Evolutionary conservation across 202 grass and related monocot species (phyloP).

Genomic region (Hordeum pubiflorum): DNA sequence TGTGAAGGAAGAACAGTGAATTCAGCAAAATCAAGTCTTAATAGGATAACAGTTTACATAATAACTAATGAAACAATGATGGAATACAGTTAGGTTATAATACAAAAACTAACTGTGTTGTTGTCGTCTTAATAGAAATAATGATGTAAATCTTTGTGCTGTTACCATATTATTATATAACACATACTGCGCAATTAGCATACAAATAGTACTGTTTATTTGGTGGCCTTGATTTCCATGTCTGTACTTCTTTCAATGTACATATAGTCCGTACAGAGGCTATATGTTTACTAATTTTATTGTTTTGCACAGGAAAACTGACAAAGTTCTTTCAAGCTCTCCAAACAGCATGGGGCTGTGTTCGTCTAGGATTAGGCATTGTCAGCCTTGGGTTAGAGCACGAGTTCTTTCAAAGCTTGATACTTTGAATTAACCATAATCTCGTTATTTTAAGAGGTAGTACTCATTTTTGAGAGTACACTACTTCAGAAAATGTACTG

Average conservation of each 20-base stretch:
- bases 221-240: not conserved
- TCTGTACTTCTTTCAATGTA: not conserved
- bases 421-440: slow-evolving; percentile 44
- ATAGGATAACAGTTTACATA: not conserved
- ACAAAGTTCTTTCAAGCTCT: slow-evolving; percentile 44
- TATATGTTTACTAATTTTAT: slow-evolving; percentile 21
- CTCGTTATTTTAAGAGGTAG: slow-evolving; percentile 8
- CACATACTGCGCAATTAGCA: not conserved
- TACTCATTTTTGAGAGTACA: slow-evolving; percentile 26
- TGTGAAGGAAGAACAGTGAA: not conserved
- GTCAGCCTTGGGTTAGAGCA: slow-evolving; percentile 49
- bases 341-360: slow-evolving; percentile 40
- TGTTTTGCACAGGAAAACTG: slow-evolving; percentile 54
- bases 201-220: not conserved
- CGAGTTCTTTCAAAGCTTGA: slow-evolving; percentile 80
- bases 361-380: slow-evolving; percentile 60
- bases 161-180: not conserved
- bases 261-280: slow-evolving; percentile 16
- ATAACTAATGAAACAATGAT: not conserved
- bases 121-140: not conserved
- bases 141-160: not conserved
- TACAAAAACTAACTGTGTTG: not conserved
- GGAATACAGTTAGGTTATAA: not conserved
- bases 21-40: not conserved
- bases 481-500: slow-evolving; percentile 15